phyloP scores from a whole-genome alignment of 148 eudicot genomes.

The Cornus florida region DNA sequence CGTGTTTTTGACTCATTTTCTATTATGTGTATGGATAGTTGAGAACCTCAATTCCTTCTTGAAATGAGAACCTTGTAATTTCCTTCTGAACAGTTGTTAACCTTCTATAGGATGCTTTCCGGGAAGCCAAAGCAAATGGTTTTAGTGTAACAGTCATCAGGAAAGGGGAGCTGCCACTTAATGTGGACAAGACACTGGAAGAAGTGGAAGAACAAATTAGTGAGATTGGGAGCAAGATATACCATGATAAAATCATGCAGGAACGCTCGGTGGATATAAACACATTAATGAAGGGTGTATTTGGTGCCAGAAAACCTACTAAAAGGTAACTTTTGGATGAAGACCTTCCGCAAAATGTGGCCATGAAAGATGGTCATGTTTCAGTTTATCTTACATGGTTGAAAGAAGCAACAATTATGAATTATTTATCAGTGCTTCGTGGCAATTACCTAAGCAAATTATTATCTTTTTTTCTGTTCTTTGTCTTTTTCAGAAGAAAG shows the following conservation, averaged over 20 bases:
- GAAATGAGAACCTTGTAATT: neutral
- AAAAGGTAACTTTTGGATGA: constrained; percentile 45
- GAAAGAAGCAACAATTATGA: neutral
- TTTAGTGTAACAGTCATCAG: constrained; percentile 79
- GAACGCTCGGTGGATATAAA: constrained; percentile 66
- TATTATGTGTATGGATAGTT: neutral
- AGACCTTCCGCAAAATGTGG: neutral
- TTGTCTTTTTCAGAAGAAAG: constrained; percentile 37
- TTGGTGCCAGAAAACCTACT: constrained; percentile 53
- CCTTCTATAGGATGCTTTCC: constrained; percentile 63
- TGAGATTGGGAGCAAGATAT: constrained; percentile 87
- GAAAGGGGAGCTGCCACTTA: constrained; percentile 74
- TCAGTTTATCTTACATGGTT: neutral
- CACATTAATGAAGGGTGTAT: constrained; percentile 71
- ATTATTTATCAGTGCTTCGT: neutral
- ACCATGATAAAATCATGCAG: constrained; percentile 75
- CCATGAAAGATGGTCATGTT: neutral
- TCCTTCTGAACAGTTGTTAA: neutral
- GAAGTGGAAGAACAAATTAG: constrained; percentile 76
- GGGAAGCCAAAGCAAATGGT: constrained; percentile 78
- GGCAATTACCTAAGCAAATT: neutral
- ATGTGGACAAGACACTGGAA: constrained; percentile 82
- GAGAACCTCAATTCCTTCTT: neutral
- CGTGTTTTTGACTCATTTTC: neutral
- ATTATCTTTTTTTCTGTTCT: too few relatives aligned